Evolutionary conservation across 2,329 filamentous ascomycete genomes (phyloP).

Genomic region (Fusarium sp.): DNA sequence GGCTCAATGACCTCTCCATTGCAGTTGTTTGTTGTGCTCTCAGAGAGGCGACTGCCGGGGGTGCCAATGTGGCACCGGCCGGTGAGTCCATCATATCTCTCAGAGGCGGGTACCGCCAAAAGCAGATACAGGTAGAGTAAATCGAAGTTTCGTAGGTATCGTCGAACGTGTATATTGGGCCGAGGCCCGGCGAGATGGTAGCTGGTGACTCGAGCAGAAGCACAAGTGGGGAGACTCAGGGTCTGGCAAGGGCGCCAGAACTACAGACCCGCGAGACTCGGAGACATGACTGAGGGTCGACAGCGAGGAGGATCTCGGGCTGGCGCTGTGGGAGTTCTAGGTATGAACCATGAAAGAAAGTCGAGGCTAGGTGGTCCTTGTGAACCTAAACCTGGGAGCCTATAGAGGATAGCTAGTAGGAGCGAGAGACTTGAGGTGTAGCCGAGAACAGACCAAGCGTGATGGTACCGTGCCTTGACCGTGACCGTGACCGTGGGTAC

Average conservation of each 20-base stretch:
- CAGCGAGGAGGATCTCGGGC: constrained; percentile 47
- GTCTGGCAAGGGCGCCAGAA: constrained; percentile 63
- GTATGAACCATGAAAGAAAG: constrained; percentile 12
- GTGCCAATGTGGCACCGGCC: constrained; percentile 57
- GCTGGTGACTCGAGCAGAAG: constrained; percentile 36
- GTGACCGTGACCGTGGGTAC: constrained; percentile 36
- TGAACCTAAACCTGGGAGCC: constrained; percentile 21
- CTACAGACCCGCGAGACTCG: constrained; percentile 59
- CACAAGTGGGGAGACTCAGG: constrained; percentile 49
- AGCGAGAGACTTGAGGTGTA: constrained; percentile 18
- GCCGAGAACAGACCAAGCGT: constrained; percentile 34
- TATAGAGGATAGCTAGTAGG: constrained; percentile 5
- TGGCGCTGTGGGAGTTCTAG: constrained; percentile 39
- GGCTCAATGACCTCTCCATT: constrained; percentile 79
- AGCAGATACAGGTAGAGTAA: constrained; percentile 17
- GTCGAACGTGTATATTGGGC: constrained; percentile 30
- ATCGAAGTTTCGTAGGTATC: constrained; percentile 36
- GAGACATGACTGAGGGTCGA: constrained; percentile 61
- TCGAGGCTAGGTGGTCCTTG: constrained; percentile 19
- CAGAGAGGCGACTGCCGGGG: constrained; percentile 66
- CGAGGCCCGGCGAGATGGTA: constrained; percentile 31
- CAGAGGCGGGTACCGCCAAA: constrained; percentile 12
- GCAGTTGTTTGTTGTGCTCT: constrained; percentile 61
- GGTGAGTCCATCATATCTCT: constrained; percentile 56
- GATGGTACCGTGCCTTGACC: constrained; percentile 27